Conservation (phyloP, 2,329 filamentous ascomycete genomes). For the Furcasterigmium furcatum region DNA sequence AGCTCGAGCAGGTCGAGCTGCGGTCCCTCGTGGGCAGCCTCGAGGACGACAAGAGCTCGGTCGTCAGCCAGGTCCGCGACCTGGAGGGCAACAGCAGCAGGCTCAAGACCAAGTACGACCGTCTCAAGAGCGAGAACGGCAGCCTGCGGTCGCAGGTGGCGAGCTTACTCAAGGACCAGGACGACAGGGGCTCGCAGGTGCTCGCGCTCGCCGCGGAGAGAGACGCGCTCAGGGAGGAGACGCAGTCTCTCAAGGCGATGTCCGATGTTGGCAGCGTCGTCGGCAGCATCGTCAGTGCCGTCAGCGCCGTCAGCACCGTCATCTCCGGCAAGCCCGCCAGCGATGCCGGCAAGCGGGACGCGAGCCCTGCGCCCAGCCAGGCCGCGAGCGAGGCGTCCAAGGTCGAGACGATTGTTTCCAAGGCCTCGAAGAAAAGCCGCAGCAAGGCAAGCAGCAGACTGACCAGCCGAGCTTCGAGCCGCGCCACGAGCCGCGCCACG, state of each 20-base stretch:
- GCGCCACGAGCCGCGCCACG: not conserved
- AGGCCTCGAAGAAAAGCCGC: not conserved
- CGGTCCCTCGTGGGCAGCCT: conserved; percentile 9
- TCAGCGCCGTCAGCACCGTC: not conserved
- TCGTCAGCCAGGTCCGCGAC: conserved; percentile 3
- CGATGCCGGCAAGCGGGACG: not conserved
- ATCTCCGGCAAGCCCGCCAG: not conserved
- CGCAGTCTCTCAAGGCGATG: conserved; percentile 8
- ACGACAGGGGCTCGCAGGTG: conserved; percentile 10
- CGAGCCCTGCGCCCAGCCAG: not conserved
- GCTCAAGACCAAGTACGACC: conserved; percentile 8
- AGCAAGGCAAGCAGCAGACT: not conserved
- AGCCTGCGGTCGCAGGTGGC: conserved; percentile 9
- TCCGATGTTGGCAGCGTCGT: conserved; percentile 2
- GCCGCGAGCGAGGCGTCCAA: not conserved
- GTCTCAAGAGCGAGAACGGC: conserved; percentile 8
- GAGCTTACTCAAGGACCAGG: conserved; percentile 10
- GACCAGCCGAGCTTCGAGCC: not conserved
- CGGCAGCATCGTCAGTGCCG: conserved; percentile 1
- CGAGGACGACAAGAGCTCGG: conserved; percentile 5
- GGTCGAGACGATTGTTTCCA: not conserved
- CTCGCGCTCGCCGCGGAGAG: conserved; percentile 9
- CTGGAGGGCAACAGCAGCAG: conserved; percentile 10
- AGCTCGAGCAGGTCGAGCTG: conserved; percentile 5
- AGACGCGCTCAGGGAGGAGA: conserved; percentile 10